A percentile compares a stretch with the other conserved stretches of the same genome.
phyloP scores from a whole-genome alignment of 1,284 basidiomycete genomes.

The Mycena citricolor region DNA sequence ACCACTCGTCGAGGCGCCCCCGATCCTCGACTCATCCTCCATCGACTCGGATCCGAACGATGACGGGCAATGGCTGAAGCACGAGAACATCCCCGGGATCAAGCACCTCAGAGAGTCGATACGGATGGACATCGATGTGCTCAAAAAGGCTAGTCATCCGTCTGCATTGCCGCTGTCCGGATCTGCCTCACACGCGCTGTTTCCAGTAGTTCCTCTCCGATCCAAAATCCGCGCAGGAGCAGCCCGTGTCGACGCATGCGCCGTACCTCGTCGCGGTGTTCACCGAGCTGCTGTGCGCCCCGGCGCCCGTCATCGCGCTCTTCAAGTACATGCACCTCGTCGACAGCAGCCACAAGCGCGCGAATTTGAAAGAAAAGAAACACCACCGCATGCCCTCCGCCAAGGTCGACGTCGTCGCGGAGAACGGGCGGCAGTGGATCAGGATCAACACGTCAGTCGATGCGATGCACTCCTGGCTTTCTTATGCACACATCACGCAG shows the following conservation, averaged over 20 bases:
- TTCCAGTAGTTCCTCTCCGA: conserved; percentile 63
- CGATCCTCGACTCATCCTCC: conserved; percentile 57
- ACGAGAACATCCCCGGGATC: conserved; percentile 50
- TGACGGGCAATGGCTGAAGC: conserved; percentile 41
- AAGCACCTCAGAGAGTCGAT: conserved; percentile 50
- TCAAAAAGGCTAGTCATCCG: conserved; percentile 48
- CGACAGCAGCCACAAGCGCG: conserved; percentile 7
- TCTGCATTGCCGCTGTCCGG: conserved; percentile 5
- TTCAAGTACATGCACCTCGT: conserved; percentile 48
- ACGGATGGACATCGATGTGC: conserved; percentile 46
- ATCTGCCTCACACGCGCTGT: conserved; percentile 19
- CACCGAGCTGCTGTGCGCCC: conserved; percentile 68
- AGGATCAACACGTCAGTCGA: conserved; percentile 79
- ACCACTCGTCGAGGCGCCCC: conserved; percentile 43
- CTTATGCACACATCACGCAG: conserved; percentile 37
- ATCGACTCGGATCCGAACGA: conserved; percentile 37
- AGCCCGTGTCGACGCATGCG: conserved; percentile 70
- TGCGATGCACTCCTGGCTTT: neutral
- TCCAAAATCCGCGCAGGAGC: conserved; percentile 41
- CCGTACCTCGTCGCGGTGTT: conserved; percentile 76
- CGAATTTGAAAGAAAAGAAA: conserved; percentile 12
- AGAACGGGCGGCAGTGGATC: conserved; percentile 74
- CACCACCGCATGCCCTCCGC: conserved; percentile 33
- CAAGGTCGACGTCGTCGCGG: conserved; percentile 79
- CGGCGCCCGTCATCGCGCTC: conserved; percentile 56